Evolutionary conservation across 2,329 filamentous ascomycete genomes (phyloP).

Genomic region (Madurella fahalii): DNA sequence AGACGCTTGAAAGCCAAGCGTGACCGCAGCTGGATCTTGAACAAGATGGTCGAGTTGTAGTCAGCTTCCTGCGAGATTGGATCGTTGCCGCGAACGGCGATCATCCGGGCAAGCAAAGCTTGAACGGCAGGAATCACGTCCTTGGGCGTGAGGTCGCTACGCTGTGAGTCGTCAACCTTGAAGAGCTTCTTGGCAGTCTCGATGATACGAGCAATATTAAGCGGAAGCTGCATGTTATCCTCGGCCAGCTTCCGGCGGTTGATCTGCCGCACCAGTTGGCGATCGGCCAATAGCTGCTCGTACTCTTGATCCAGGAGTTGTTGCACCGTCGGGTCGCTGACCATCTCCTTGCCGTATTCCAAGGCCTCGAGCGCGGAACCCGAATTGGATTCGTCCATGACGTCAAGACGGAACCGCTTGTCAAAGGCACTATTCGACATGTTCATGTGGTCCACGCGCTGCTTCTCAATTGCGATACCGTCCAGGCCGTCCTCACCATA

Average conservation of each 20-base stretch:
- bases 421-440: constrained; percentile 75
- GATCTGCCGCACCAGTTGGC: constrained; percentile 66
- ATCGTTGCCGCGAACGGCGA: constrained; percentile 84
- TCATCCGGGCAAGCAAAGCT: constrained; percentile 68
- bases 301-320: constrained; percentile 83
- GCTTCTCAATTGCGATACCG: constrained; percentile 88
- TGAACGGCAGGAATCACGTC: constrained; percentile 81
- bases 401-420: constrained; percentile 77
- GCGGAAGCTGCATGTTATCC: constrained; percentile 82
- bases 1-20: constrained; percentile 90
- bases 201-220: constrained; percentile 88
- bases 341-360: constrained; percentile 81
- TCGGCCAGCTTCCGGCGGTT: constrained; percentile 68
- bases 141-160: constrained; percentile 84
- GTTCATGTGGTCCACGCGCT: constrained; percentile 80
- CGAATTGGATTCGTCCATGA: constrained; percentile 62
- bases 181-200: constrained; percentile 87
- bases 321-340: constrained; percentile 84
- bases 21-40: constrained; percentile 88
- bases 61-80: constrained; percentile 81
- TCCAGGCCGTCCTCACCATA: constrained; percentile 98
- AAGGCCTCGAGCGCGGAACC: constrained; percentile 66
- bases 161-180: constrained; percentile 77
- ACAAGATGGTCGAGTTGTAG: constrained; percentile 78
- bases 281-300: constrained; percentile 71